A percentile compares a stretch with the other conserved stretches of the same genome.
These are phyloP conservation scores for Psidium friedrichsthalianum DNA, from an alignment of 345 rosid genomes.

Conservation along the genomic window DNA sequence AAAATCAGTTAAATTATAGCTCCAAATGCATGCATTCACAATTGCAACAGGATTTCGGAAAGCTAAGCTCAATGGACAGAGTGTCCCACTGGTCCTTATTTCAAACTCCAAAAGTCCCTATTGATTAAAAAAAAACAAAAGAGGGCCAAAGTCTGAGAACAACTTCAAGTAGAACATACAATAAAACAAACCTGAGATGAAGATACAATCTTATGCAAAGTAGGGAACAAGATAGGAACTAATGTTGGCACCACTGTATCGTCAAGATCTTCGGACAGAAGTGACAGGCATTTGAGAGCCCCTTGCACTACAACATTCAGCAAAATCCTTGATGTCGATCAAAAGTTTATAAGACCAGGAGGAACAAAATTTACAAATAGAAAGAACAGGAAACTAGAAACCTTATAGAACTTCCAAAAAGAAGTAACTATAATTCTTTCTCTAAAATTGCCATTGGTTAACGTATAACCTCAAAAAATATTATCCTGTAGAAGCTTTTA, in stretches of 20 bases:
- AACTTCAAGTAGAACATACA: background rate
- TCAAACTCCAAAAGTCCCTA: background rate
- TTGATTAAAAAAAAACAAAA: background rate
- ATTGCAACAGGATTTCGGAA: background rate
- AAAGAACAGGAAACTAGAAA: background rate
- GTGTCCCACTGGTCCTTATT: background rate
- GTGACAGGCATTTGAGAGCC: constrained; percentile 79
- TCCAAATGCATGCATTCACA: background rate
- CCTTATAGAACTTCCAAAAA: background rate
- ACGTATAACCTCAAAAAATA: background rate
- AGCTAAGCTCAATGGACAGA: background rate
- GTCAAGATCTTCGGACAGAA: constrained; percentile 77
- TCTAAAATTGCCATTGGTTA: background rate
- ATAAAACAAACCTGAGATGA: constrained; percentile 57
- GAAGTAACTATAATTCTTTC: background rate
- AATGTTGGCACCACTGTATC: constrained; percentile 64
- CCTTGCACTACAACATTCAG: constrained; percentile 55
- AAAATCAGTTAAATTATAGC: background rate
- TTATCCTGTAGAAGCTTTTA: background rate
- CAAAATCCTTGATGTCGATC: constrained; percentile 1
- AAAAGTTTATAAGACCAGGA: background rate
- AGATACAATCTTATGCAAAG: constrained; percentile 65
- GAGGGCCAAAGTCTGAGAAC: background rate
- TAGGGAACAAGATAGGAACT: constrained; percentile 74
- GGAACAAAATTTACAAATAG: background rate